Base-by-base conservation (phyloP, 352 stramenopile species). In the Phytophthora fragariae region DNA sequence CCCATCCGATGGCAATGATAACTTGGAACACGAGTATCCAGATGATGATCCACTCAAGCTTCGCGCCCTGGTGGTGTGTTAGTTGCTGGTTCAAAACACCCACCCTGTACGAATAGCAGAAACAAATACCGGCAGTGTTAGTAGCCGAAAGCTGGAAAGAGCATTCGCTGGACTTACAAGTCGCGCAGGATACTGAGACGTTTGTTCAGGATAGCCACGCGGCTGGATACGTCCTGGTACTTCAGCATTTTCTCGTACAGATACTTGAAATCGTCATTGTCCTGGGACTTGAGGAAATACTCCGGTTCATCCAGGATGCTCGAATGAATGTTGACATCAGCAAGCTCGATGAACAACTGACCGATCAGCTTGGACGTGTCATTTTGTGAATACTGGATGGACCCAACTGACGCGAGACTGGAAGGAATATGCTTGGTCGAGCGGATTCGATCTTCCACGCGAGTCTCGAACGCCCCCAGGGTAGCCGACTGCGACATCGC, bases 1-100 rank as follows among this genome's bases (percentile, higher is more conserved):
- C 83, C 89, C 87, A 96, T 54, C 77, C 83, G 4, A 96, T 78
- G 14, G 90, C 84, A 53, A 98, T 90, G 35, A 97, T 68, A 27
- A 98, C 79, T 79, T 98, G 92, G 27, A 83, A 87, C 52, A 98
- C 80, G 55, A 98, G 86, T 57, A 98, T 89, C 90, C 92, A 98
- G 67, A 98, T 98, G 64, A 98, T 90, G 79, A 98, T 98, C 92
- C 89, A 98, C 80, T 98, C 94, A 29, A 98, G 91, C 62, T 94
- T 95, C 15, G 85, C 82, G n/a, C 86, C 85, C 76, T 98, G 91
- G 56, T 96, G 75, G 29, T 92, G 90, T 50, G 86, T 89, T 55
- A 97, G 73, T 72, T 98, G 92, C 52, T 95, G 92, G 62, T 94
- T 95, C 57, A 99, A 72, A 29, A 99, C 91, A 62, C 97, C 85